phyloP scores from a whole-genome alignment of 139 green algal species.

The Auxenochlorella pyrenoidosa region DNA sequence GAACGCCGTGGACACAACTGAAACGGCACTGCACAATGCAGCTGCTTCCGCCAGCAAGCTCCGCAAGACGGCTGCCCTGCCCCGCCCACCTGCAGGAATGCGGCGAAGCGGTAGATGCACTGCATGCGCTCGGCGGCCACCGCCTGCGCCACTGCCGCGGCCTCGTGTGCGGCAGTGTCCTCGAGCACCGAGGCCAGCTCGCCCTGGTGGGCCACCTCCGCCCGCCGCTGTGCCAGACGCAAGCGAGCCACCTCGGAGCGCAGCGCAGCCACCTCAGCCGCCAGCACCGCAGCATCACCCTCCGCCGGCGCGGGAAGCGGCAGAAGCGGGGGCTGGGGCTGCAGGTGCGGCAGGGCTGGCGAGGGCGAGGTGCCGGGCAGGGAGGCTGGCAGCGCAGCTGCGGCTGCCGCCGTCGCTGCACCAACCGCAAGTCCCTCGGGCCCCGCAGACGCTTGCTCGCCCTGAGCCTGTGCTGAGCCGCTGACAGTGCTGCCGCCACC shows the following conservation, averaged over 20 bases:
- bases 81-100: constrained; percentile 39
- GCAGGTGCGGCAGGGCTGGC: neutral
- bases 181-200: constrained; percentile 51
- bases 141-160: constrained; percentile 24
- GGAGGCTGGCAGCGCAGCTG: neutral
- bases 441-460: no score
- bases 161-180: constrained; percentile 48
- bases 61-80: no score
- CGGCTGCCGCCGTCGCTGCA: neutral
- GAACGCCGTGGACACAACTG: no score
- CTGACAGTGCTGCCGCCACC: neutral
- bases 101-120: constrained; percentile 36
- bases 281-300: neutral
- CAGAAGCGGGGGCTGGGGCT: neutral
- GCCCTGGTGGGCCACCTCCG: constrained; percentile 24
- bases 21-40: no score
- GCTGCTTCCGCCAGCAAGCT: no score
- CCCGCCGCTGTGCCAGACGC: neutral
- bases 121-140: constrained; percentile 24
- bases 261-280: constrained; percentile 40
- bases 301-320: neutral
- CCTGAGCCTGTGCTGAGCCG: neutral
- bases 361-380: neutral
- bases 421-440: no score
- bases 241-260: constrained; percentile 34